Conservation (phyloP, 345 rosid genomes). For the Citrus inodora region DNA sequence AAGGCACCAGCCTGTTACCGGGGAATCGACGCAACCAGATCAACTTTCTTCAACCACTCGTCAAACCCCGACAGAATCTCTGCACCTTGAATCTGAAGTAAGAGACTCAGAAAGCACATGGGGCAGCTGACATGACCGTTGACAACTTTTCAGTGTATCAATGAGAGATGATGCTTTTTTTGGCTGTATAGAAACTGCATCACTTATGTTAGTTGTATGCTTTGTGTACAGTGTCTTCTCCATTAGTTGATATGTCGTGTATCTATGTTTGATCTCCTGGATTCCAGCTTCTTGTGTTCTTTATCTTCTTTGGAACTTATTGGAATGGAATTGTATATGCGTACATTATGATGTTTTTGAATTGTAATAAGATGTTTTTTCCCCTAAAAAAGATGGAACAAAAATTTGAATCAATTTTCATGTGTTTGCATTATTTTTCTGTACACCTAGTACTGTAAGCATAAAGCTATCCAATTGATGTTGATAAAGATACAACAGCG, state of each 20-base stretch:
- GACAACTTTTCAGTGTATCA: neutral
- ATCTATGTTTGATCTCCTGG: neutral
- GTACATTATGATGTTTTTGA: neutral
- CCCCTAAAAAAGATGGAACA: too few species aligned
- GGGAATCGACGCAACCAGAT: conserved; percentile 18
- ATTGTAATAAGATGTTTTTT: neutral
- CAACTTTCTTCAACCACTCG: conserved; percentile 16
- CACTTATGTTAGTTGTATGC: neutral
- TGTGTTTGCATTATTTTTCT: too few species aligned
- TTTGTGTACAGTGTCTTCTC: neutral
- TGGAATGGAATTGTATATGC: neutral
- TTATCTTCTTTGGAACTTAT: too few species aligned
- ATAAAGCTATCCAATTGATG: too few species aligned
- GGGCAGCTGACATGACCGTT: neutral
- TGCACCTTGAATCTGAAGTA: conserved; percentile 14
- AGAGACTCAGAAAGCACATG: conserved; percentile 13
- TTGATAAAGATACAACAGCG: neutral
- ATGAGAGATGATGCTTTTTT: neutral
- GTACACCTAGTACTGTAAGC: too few species aligned
- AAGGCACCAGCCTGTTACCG: conserved; percentile 23
- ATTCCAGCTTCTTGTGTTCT: neutral
- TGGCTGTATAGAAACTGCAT: conserved; percentile 3
- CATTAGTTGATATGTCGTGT: neutral
- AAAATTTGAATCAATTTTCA: too few species aligned
- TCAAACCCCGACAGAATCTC: conserved; percentile 15